phyloP scores from a whole-genome alignment of 805 yeast genomes.

The Priceomyces fermenticarens region DNA sequence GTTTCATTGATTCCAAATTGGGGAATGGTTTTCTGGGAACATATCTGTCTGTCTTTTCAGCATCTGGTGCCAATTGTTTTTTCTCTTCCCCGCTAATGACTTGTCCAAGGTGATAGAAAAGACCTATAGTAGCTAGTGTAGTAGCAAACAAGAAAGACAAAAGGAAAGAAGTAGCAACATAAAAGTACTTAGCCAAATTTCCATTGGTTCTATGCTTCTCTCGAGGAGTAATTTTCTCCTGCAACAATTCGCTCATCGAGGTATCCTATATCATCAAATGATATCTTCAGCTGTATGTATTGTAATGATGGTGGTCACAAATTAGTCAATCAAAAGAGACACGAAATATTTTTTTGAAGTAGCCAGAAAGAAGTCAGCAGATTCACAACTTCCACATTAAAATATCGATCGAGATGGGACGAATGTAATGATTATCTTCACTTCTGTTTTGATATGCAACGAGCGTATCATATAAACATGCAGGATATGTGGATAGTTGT shows the following conservation, averaged over 20 bases:
- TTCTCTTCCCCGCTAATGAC: slow-evolving; percentile 27
- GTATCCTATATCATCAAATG: not conserved
- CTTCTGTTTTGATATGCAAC: too few species aligned
- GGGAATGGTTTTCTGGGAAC: slow-evolving; percentile 34
- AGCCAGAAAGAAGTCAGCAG: too few species aligned
- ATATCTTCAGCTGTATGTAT: not conserved
- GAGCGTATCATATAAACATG: too few species aligned
- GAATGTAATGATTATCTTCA: too few species aligned
- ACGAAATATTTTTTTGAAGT: not conserved
- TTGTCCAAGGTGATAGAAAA: slow-evolving; percentile 28
- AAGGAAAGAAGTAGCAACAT: slow-evolving; percentile 23
- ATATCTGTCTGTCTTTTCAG: slow-evolving; percentile 19
- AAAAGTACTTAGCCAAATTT: slow-evolving; percentile 14
- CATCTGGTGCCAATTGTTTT: slow-evolving; percentile 21
- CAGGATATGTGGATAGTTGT: too few species aligned
- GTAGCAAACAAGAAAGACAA: slow-evolving; percentile 27
- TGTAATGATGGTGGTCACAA: not conserved
- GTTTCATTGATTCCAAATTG: slow-evolving; percentile 28
- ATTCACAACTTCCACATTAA: too few species aligned
- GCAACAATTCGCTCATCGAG: slow-evolving; percentile 8
- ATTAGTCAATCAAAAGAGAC: not conserved
- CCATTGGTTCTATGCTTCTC: slow-evolving; percentile 21
- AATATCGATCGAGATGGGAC: too few species aligned
- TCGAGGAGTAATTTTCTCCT: slow-evolving; percentile 21
- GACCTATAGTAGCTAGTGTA: slow-evolving; percentile 22